phyloP scores from a whole-genome alignment of 257 asterid species.

The Solanum habrochaites region DNA sequence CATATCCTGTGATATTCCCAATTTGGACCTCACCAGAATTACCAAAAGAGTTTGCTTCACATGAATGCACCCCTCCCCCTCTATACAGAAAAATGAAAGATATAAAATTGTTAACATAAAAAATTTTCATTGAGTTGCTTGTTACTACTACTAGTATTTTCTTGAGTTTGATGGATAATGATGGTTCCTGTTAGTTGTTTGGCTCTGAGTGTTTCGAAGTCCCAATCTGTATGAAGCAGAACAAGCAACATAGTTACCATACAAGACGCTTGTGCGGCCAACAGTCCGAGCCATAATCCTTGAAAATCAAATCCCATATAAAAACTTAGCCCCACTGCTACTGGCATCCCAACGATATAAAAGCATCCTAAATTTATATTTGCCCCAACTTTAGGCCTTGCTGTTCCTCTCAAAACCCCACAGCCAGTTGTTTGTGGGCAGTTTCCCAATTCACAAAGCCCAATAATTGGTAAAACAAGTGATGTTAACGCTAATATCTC shows the following conservation, averaged over 20 bases:
- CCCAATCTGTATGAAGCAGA: conserved; percentile 61
- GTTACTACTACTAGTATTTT: background rate
- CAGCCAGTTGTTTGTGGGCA: conserved; percentile 95
- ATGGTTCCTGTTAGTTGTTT: conserved; percentile 34
- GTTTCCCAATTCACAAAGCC: conserved; percentile 79
- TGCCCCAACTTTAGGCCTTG: conserved; percentile 79
- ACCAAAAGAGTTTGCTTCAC: background rate
- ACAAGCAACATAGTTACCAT: conserved; percentile 59
- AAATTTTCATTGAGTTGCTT: conserved; percentile 5
- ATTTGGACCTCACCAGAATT: background rate
- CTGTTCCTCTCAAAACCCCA: conserved; percentile 75
- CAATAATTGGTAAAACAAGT: conserved; percentile 55
- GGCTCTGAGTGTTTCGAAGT: conserved; percentile 48
- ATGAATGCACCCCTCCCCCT: background rate
- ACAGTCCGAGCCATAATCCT: conserved; percentile 76
- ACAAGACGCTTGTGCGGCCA: conserved; percentile 75
- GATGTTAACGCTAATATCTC: conserved; percentile 56
- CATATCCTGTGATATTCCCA: background rate
- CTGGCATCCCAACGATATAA: conserved; percentile 72
- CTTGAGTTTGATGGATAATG: conserved; percentile 6
- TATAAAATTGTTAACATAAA: conserved; percentile 18
- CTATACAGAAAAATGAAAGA: background rate
- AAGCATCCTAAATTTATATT: conserved; percentile 71
- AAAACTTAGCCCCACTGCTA: conserved; percentile 54
- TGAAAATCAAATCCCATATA: conserved; percentile 40